These are phyloP conservation scores for Hortiboletus flavorubellus DNA, from an alignment of 768 basidiomycete species.

Conservation along the genomic window DNA sequence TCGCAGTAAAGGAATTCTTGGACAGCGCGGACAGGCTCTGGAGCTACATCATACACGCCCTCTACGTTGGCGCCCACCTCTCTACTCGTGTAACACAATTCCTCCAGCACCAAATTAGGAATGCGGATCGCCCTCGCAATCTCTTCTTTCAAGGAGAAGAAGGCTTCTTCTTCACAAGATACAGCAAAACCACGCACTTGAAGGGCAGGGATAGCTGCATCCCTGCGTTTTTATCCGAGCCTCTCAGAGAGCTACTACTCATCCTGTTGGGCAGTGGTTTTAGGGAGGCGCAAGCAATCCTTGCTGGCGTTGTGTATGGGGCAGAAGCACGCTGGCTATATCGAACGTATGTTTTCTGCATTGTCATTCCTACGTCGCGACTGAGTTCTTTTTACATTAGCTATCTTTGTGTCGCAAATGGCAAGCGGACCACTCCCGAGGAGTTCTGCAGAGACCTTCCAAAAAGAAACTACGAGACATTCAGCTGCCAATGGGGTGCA, in stretches of 20 bases:
- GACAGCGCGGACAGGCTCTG: not conserved
- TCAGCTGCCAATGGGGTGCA: not conserved
- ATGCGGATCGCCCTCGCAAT: constrained; percentile 1
- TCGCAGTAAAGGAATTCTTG: not conserved
- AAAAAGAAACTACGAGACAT: not conserved
- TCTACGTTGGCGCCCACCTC: constrained; percentile 1
- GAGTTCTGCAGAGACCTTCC: not conserved
- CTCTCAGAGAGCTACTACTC: not conserved
- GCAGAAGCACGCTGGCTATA: not conserved
- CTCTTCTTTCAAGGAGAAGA: constrained; percentile 7
- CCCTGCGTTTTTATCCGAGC: not conserved
- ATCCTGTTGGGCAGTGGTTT: constrained; percentile 4
- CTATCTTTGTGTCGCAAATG: not conserved
- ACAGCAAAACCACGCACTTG: constrained; percentile 8
- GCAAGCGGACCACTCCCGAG: not conserved
- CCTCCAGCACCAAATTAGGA: constrained; percentile 4
- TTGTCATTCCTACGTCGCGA: not conserved
- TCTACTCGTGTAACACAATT: not conserved
- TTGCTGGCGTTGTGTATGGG: not conserved
- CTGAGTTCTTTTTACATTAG: not conserved
- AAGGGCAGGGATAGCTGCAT: constrained; percentile 4
- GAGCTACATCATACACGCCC: not conserved
- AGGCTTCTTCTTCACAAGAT: not conserved
- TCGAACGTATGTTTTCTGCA: not conserved
- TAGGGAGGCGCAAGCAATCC: constrained; percentile 1